Evolutionary conservation across 805 yeast species (phyloP).

Genomic region (Ogataea nakhonphanomensis): DNA sequence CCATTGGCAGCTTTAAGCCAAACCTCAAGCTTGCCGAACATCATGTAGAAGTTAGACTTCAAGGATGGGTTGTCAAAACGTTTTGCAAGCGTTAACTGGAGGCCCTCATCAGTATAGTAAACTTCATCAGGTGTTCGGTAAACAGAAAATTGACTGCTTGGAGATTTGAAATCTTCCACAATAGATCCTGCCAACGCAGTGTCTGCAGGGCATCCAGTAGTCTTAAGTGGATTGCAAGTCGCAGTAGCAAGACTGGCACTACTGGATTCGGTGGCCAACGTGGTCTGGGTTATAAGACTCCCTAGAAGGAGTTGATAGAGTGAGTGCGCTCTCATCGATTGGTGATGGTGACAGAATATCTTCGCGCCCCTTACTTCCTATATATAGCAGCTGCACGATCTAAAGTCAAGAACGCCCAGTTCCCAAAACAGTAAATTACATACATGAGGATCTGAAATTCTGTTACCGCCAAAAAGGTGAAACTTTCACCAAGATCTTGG

Average conservation of each 20-base stretch:
- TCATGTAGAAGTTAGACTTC: constrained; percentile 73
- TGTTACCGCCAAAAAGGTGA: not conserved
- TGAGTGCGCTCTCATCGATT: constrained; percentile 1
- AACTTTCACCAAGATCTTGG: not conserved
- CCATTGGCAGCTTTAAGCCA: constrained; percentile 72
- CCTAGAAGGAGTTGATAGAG: constrained; percentile 1
- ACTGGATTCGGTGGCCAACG: constrained; percentile 7
- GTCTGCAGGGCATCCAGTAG: constrained; percentile 37
- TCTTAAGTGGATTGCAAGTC: constrained; percentile 32
- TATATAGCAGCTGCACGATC: constrained; percentile 8
- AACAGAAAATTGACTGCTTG: constrained; percentile 42
- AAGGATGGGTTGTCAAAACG: constrained; percentile 77
- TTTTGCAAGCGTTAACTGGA: constrained; percentile 53
- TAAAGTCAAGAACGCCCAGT: constrained; percentile 7
- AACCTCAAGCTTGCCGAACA: constrained; percentile 85
- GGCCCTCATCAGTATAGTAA: constrained; percentile 54
- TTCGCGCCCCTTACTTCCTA: constrained; percentile 3
- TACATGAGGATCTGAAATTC: not conserved
- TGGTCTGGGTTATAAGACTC: constrained; percentile 2
- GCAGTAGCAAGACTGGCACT: constrained; percentile 18
- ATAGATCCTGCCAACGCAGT: constrained; percentile 61
- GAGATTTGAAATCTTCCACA: constrained; percentile 47
- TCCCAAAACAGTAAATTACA: constrained; percentile 11
- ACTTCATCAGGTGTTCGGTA: constrained; percentile 43
- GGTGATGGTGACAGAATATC: not conserved